Percentiles rank a stretch among this genome's conserved stretches.
phyloP scores from a whole-genome alignment of 1,284 basidiomycete genomes.

The Trichosporon sp. region DNA sequence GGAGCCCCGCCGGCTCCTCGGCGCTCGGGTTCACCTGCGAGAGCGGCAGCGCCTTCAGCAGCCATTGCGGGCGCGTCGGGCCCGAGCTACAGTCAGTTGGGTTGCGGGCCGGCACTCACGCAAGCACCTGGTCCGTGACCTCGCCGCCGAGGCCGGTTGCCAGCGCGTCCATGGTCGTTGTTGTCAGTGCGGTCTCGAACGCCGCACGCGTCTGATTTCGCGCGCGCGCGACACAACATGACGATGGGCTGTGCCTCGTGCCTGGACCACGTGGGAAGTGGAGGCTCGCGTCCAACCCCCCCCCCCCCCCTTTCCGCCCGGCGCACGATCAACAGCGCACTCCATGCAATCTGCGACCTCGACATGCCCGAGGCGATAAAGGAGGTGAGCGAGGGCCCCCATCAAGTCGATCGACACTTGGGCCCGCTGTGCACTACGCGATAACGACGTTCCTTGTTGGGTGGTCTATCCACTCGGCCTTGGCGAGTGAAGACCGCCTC shows the following conservation, averaged over 20 bases:
- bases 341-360: too few relatives aligned
- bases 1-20: conserved; percentile 8
- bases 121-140: conserved; percentile 12
- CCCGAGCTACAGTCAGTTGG: conserved; percentile 16
- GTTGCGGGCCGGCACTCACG: background rate
- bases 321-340: too few relatives aligned
- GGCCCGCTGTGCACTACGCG: too few relatives aligned
- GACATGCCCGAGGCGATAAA: too few relatives aligned
- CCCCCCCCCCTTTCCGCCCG: too few relatives aligned
- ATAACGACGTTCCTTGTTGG: too few relatives aligned
- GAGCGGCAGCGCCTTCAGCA: conserved; percentile 33
- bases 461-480: too few relatives aligned
- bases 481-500: too few relatives aligned
- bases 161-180: conserved; percentile 54
- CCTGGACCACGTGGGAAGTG: background rate
- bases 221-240: background rate
- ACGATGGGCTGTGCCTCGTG: background rate
- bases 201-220: background rate
- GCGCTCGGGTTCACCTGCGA: conserved; percentile 20
- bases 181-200: background rate
- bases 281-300: background rate
- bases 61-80: conserved; percentile 30
- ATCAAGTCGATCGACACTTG: too few relatives aligned
- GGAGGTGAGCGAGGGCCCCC: too few relatives aligned
- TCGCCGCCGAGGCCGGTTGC: conserved; percentile 18